Evolutionary conservation across 441 rosid genomes (phyloP).

Genomic region (Populus tomentosa): DNA sequence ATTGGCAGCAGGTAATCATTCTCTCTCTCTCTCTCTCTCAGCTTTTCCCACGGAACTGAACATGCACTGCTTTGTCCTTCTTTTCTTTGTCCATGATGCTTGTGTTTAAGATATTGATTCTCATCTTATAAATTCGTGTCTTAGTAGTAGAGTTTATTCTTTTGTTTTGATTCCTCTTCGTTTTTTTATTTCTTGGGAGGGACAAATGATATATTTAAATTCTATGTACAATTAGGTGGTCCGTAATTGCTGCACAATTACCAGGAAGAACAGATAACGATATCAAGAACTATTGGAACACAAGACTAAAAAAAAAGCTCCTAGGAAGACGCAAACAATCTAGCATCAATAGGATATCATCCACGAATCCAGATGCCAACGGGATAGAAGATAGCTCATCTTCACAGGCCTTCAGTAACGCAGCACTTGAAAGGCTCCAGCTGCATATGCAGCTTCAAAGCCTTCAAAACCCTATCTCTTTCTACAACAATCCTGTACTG

Average conservation of each 20-base stretch:
- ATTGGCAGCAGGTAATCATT: constrained; percentile 81
- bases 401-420: constrained; percentile 58
- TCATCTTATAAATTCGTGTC: neutral
- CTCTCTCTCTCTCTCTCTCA: constrained; percentile 17
- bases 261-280: constrained; percentile 97
- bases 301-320: constrained; percentile 85
- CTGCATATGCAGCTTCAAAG: constrained; percentile 87
- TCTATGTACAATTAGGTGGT: constrained; percentile 51
- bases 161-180: constrained; percentile 1
- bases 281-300: constrained; percentile 94
- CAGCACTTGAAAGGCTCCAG: constrained; percentile 90
- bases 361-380: constrained; percentile 28
- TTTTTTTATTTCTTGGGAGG: constrained; percentile 1
- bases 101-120: neutral
- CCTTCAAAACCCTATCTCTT: constrained; percentile 61
- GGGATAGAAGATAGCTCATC: constrained; percentile 27
- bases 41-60: constrained; percentile 1
- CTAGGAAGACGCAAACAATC: constrained; percentile 75
- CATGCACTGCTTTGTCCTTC: constrained; percentile 31
- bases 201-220: neutral
- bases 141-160: constrained; percentile 18
- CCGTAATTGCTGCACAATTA: constrained; percentile 96
- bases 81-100: constrained; percentile 24
- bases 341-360: constrained; percentile 18
- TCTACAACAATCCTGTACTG: constrained; percentile 59